These are phyloP conservation scores for Gossypium trilobum DNA, from an alignment of 441 rosid species.

Conservation along the genomic window DNA sequence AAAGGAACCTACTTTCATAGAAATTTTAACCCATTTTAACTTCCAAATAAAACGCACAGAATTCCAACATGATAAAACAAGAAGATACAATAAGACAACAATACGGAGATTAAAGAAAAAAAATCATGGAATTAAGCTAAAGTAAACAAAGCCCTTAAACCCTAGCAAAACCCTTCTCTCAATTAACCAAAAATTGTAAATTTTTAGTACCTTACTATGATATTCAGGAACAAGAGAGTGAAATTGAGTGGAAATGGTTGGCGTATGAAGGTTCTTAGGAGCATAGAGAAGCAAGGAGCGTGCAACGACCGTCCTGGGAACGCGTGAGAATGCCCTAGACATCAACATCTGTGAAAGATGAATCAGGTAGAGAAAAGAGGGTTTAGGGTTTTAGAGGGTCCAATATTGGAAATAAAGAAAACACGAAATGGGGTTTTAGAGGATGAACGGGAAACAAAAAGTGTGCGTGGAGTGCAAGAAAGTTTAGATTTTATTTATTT, in stretches of 20 bases:
- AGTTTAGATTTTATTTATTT: background rate
- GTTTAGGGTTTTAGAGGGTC: conserved; percentile 14
- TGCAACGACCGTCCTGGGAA: conserved; percentile 33
- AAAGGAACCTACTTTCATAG: background rate
- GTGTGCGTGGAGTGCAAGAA: background rate
- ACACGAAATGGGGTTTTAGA: background rate
- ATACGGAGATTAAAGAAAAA: too few species aligned
- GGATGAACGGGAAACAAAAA: background rate
- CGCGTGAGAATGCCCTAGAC: conserved; percentile 42
- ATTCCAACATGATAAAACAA: background rate
- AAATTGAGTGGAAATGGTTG: conserved; percentile 31
- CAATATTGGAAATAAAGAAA: background rate
- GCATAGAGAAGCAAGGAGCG: conserved; percentile 41
- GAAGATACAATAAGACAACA: background rate
- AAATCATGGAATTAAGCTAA: background rate
- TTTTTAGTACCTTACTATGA: conserved; percentile 33
- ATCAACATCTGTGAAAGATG: conserved; percentile 30
- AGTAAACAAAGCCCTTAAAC: conserved; percentile 1
- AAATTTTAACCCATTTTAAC: background rate
- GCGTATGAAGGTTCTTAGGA: conserved; percentile 33
- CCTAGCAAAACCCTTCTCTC: background rate
- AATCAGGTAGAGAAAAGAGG: background rate
- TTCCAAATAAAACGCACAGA: background rate
- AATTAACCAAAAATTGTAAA: background rate
- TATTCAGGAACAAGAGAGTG: conserved; percentile 28